These are phyloP conservation scores for Exsudoporus floridanus DNA, from an alignment of 1,284 basidiomycete species.

Conservation along the genomic window DNA sequence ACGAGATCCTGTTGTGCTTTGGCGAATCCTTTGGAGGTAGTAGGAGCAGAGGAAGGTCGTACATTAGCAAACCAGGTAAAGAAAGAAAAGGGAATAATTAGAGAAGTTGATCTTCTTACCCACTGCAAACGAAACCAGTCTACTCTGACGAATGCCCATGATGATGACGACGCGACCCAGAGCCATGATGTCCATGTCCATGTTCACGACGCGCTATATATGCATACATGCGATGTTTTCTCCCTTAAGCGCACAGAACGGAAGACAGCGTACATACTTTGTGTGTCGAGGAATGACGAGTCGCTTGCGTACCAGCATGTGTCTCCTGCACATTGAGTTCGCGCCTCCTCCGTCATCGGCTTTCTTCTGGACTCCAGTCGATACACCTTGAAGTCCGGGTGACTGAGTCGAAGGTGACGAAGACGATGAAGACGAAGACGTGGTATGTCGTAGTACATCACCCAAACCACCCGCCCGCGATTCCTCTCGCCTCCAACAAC, in stretches of 20 bases:
- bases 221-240: neutral
- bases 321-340: constrained; percentile 8
- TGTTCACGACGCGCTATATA: constrained; percentile 13
- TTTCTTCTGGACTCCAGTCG: constrained; percentile 5
- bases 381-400: constrained; percentile 3
- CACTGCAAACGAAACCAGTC: constrained; percentile 21
- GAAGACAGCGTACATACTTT: constrained; percentile 21
- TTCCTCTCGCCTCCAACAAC: neutral
- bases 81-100: neutral
- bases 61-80: neutral
- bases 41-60: neutral
- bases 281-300: too few relatives aligned
- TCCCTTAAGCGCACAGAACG: neutral
- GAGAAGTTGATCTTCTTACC: constrained; percentile 9
- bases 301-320: neutral
- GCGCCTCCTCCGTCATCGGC: constrained; percentile 22
- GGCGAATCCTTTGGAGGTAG: constrained; percentile 16
- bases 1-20: constrained; percentile 14
- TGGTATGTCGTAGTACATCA: neutral
- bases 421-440: constrained; percentile 17
- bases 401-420: constrained; percentile 10
- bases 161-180: constrained; percentile 15
- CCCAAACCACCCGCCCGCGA: constrained; percentile 4
- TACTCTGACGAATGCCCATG: constrained; percentile 4
- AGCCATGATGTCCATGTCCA: constrained; percentile 5